Evolutionary conservation across 768 basidiomycete species (phyloP), one percentile per base, ranked within the genome.

Genomic region (Serendipita sp.): DNA sequence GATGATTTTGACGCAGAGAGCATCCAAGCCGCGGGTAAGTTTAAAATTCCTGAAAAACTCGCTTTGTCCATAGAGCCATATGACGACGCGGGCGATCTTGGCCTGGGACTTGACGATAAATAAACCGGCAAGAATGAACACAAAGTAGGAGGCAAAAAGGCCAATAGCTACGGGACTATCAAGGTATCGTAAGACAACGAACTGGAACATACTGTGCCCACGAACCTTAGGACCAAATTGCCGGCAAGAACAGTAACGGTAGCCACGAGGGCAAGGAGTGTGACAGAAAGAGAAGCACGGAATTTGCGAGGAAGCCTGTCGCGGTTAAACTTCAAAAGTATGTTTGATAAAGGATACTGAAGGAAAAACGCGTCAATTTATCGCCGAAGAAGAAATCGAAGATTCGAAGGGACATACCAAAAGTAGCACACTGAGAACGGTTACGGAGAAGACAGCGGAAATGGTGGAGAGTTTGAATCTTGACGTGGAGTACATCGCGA

Each of bases 261-360:
- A 4, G 85, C 71, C 2, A 74, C 54, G 28, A 83, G 66, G 0
- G 84, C 75, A 11, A 75, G 64, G 11, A 80, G 65, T 36, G 84
- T 75, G 32, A 75, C 69, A 13, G 68, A 64, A 2, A 85, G 70
- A 3, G 77, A 73, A 3, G 82, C 78, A 16, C 68, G 73, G 2
- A 72, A 71, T 8, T 68, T 66, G 34, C 85, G 75, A 3, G 75
- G 78, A 2, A 88, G 72, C 36, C 83, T 79, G 16, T 82, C 81
- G 16, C 85, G 80, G 66, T 85, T 85, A 73, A 85, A 86, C 66
- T 81, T 83, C 32, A 88, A 74, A 3, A 86, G 67, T 3, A 87
- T 70, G 2, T 83, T 74, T 2, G 84, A 80, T 15, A 84, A 46
- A 0, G 86, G 84, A 68, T 86, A 88, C 23, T 86, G 71, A 0